Conservation (phyloP, 176 grass and related monocot species). For the Zoysia pacifica region DNA sequence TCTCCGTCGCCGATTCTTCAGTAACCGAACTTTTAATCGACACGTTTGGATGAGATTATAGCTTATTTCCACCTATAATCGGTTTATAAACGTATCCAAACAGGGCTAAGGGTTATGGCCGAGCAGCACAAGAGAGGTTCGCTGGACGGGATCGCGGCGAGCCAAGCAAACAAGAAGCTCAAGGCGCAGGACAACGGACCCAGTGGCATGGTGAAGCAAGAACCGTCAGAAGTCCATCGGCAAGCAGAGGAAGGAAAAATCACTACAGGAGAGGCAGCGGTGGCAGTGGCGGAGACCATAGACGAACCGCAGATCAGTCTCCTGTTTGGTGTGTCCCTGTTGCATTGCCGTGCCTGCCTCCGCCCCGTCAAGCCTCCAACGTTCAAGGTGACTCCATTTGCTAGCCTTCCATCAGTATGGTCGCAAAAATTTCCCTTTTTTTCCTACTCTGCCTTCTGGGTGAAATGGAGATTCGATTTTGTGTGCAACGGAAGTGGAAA, state of each 20-base stretch:
- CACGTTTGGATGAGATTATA: too few relatives aligned
- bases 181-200: not conserved
- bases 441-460: not conserved
- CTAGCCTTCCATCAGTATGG: too few relatives aligned
- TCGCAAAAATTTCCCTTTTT: too few relatives aligned
- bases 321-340: not conserved
- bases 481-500: not conserved
- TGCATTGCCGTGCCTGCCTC: constrained; percentile 1
- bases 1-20: too few relatives aligned
- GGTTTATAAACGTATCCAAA: too few relatives aligned
- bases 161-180: not conserved
- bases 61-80: too few relatives aligned
- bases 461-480: not conserved
- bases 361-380: not conserved
- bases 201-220: not conserved
- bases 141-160: too few relatives aligned
- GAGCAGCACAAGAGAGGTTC: not conserved
- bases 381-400: not conserved
- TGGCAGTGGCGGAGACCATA: not conserved
- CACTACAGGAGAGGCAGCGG: not conserved
- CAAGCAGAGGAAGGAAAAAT: not conserved
- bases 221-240: too few relatives aligned
- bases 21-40: too few relatives aligned
- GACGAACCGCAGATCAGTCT: constrained; percentile 1
- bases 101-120: not conserved